These are phyloP conservation scores for Hansenula sp. DNA, from an alignment of 1,139 yeast genomes.

Conservation along the genomic window DNA sequence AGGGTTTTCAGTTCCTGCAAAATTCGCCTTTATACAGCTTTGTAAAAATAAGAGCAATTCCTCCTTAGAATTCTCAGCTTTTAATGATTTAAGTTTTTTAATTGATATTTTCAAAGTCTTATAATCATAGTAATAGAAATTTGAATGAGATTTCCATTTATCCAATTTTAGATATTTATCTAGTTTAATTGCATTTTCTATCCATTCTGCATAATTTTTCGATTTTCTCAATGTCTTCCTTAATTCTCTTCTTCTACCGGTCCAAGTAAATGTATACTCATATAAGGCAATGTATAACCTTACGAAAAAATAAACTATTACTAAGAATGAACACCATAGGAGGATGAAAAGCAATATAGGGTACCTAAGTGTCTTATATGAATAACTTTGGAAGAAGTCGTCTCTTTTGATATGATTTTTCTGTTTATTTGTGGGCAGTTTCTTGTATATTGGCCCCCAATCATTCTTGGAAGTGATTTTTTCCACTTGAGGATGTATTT, in stretches of 20 bases:
- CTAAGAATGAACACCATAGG: slow-evolving; percentile 51
- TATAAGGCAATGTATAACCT: slow-evolving; percentile 62
- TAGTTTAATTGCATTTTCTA: slow-evolving; percentile 48
- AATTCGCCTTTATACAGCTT: slow-evolving; percentile 67
- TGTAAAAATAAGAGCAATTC: slow-evolving; percentile 57
- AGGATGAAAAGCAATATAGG: slow-evolving; percentile 54
- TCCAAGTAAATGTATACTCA: slow-evolving; percentile 58
- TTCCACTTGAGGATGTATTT: slow-evolving; percentile 22
- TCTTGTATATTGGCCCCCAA: slow-evolving; percentile 58
- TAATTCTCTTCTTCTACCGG: slow-evolving; percentile 50
- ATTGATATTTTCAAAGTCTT: slow-evolving; percentile 52
- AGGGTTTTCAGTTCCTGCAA: slow-evolving; percentile 77
- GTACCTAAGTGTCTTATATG: slow-evolving; percentile 59
- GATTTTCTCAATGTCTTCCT: slow-evolving; percentile 49
- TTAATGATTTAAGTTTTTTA: slow-evolving; percentile 35
- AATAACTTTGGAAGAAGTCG: slow-evolving; percentile 27
- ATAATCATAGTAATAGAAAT: slow-evolving; percentile 68
- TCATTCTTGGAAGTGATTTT: slow-evolving; percentile 59
- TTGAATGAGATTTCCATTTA: slow-evolving; percentile 60
- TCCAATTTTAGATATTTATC: slow-evolving; percentile 58
- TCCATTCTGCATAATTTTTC: slow-evolving; percentile 58
- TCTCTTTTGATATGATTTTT: slow-evolving; percentile 6
- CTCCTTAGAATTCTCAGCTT: slow-evolving; percentile 28
- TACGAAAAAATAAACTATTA: slow-evolving; percentile 46
- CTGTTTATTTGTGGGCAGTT: slow-evolving; percentile 16